Base-by-base conservation (phyloP, 192 early-diverging fungal genomes). In the Kappamyces sp. region DNA sequence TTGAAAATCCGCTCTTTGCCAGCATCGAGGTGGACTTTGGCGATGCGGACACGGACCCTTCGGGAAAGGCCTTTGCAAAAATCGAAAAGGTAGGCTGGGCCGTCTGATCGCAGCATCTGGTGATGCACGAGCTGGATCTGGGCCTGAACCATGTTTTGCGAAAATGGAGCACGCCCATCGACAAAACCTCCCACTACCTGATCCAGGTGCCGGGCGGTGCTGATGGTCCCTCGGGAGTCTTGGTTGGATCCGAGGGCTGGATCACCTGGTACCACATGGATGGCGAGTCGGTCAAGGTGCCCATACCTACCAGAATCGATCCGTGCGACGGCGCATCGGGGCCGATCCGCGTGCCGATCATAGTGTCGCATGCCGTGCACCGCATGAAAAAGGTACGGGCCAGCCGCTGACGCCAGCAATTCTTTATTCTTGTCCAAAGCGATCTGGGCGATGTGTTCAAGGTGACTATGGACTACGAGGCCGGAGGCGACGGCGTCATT, bases 101-200 rank as follows among this genome's bases (percentile, higher is more conserved):
- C 40, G 37, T 42, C 34, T 42, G 38, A 31, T 37, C 37, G 7
- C 45, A 87, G 83, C 76, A 84, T 51, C 62, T 98, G 61, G 89
- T 85, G 33, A 96, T 91, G 59, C 97, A 98, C 59, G 97, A 99
- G 71, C 71, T 99, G 60, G 97, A 99, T 67, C 81, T 99, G 54
- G 97, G 97, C 14, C 78, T 99, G 30, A 99, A 99, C 70, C 97
- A 98, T 68, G 93, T 99, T 12, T 90, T 96, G 43, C 83, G 97
- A 60, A 93, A 90, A 73, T 98, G 97, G 95, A 89, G 84, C 63
- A 79, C 88, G 37, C 68, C 85, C 3, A 86, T 97, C 22, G 81
- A 89, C 61, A 60, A 61, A 0, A 78, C 78, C 33, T 77, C 90
- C 1, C 90, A 94, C 68, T 66, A 83, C 68, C 79, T 99, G 33